These are phyloP conservation scores for Sedum album DNA, from an alignment of 164 flowering plant species.

Conservation along the genomic window DNA sequence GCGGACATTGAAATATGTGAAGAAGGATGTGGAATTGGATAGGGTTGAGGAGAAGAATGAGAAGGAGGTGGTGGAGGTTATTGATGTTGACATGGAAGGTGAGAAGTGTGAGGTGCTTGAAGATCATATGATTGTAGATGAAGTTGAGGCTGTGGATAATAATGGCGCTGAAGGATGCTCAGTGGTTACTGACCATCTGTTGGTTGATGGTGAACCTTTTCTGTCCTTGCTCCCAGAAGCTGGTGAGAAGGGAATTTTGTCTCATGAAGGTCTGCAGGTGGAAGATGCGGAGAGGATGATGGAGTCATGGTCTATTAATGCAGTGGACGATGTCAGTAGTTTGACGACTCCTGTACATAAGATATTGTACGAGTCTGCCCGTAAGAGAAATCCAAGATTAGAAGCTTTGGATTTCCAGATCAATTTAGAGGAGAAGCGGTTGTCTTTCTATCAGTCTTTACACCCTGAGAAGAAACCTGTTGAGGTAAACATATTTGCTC, in stretches of 20 bases:
- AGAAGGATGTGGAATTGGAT: slow-evolving; percentile 14
- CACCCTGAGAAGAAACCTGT: slow-evolving; percentile 32
- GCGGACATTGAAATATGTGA: not conserved
- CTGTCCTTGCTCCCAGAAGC: slow-evolving; percentile 17
- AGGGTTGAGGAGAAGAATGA: slow-evolving; percentile 25
- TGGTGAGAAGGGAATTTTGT: slow-evolving; percentile 18
- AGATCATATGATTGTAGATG: slow-evolving; percentile 33
- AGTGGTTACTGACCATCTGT: slow-evolving; percentile 16
- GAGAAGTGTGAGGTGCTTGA: slow-evolving; percentile 15
- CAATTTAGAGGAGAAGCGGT: slow-evolving; percentile 20
- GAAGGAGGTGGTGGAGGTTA: slow-evolving; percentile 25
- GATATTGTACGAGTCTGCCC: slow-evolving; percentile 27
- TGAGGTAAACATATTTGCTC: slow-evolving; percentile 20
- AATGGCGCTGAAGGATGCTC: slow-evolving; percentile 21
- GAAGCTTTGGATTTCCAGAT: slow-evolving; percentile 26
- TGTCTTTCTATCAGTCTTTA: slow-evolving; percentile 14
- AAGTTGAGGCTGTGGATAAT: slow-evolving; percentile 21
- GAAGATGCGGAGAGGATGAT: slow-evolving; percentile 30
- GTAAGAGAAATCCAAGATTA: slow-evolving; percentile 32
- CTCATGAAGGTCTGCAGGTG: slow-evolving; percentile 19
- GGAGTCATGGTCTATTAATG: slow-evolving; percentile 17
- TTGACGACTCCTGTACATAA: slow-evolving; percentile 24
- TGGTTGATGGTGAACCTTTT: slow-evolving; percentile 9
- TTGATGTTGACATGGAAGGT: slow-evolving; percentile 26
- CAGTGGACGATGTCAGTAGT: slow-evolving; percentile 12